Evolutionary conservation across 2,329 filamentous ascomycete species (phyloP).

Genomic region (Fusarium oxysporum): DNA sequence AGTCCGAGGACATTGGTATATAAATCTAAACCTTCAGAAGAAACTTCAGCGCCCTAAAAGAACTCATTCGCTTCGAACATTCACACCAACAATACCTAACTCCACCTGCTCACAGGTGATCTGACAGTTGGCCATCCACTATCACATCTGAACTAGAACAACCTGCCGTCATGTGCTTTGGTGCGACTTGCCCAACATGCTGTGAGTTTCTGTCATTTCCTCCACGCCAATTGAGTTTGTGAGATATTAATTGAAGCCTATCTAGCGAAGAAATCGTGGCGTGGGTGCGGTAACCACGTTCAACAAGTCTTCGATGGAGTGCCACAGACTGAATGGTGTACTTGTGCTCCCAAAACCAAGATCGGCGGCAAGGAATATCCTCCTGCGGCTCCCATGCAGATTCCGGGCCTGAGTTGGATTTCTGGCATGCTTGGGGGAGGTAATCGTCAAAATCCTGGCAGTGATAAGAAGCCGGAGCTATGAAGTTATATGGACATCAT

Average conservation of each 20-base stretch:
- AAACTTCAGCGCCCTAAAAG: not conserved
- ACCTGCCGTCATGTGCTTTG: slow-evolving; percentile 54
- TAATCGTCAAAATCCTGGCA: not conserved
- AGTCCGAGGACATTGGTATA: not conserved
- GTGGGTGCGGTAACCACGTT: slow-evolving; percentile 62
- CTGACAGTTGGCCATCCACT: not conserved
- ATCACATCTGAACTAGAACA: not conserved
- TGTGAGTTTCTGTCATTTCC: slow-evolving; percentile 47
- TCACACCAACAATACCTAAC: not conserved
- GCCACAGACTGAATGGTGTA: slow-evolving; percentile 61
- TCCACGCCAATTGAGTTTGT: not conserved
- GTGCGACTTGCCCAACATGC: slow-evolving; percentile 56
- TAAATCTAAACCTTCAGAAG: not conserved
- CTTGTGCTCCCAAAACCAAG: slow-evolving; percentile 58
- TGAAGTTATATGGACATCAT: slow-evolving; percentile 1
- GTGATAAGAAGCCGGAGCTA: slow-evolving; percentile 37
- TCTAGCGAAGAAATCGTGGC: slow-evolving; percentile 61
- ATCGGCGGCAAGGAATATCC: slow-evolving; percentile 60
- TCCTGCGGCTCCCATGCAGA: slow-evolving; percentile 54
- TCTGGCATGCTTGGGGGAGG: slow-evolving; percentile 42
- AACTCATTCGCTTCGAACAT: not conserved
- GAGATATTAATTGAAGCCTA: not conserved
- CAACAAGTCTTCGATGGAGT: slow-evolving; percentile 57
- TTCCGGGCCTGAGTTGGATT: slow-evolving; percentile 56
- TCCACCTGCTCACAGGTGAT: no score